These are phyloP conservation scores for Wallacemonas collosoma DNA, from an alignment of 208 protist species.

Conservation along the genomic window DNA sequence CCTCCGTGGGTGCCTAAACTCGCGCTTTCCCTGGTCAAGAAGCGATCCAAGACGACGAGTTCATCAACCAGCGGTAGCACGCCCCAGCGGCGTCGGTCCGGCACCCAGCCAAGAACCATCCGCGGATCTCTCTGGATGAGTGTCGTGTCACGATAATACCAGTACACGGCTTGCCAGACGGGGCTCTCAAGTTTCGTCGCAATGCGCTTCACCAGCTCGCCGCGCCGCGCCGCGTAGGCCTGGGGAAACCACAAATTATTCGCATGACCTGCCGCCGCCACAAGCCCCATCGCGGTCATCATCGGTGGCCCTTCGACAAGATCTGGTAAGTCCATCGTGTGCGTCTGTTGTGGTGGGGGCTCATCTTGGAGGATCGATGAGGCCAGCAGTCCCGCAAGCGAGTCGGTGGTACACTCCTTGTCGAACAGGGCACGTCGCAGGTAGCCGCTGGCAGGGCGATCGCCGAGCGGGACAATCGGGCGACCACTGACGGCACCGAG, in stretches of 20 bases:
- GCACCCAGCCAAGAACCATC: slow-evolving; percentile 64
- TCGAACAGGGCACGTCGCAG: slow-evolving; percentile 7
- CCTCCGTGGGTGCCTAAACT: background rate
- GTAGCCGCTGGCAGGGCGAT: background rate
- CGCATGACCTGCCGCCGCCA: background rate
- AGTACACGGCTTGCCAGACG: slow-evolving; percentile 56
- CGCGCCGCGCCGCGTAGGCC: slow-evolving; percentile 44
- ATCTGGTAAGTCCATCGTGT: background rate
- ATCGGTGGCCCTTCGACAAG: background rate
- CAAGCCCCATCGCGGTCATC: background rate
- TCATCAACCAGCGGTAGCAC: slow-evolving; percentile 74
- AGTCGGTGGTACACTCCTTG: background rate
- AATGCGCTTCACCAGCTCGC: slow-evolving; percentile 29
- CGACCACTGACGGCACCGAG: background rate
- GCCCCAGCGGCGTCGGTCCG: slow-evolving; percentile 59
- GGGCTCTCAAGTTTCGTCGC: slow-evolving; percentile 28
- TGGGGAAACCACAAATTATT: background rate
- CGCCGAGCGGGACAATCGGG: background rate
- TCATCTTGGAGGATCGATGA: background rate
- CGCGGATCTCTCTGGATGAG: slow-evolving; percentile 54
- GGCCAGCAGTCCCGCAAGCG: background rate
- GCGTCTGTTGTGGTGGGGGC: too few relatives aligned
- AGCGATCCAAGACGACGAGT: slow-evolving; percentile 73
- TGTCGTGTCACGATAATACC: slow-evolving; percentile 61
- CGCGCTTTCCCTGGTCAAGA: slow-evolving; percentile 30